Percentiles rank a stretch among this genome's conserved stretches.
phyloP scores from a whole-genome alignment of 768 basidiomycete species.

The Mycena albidolilacea region DNA sequence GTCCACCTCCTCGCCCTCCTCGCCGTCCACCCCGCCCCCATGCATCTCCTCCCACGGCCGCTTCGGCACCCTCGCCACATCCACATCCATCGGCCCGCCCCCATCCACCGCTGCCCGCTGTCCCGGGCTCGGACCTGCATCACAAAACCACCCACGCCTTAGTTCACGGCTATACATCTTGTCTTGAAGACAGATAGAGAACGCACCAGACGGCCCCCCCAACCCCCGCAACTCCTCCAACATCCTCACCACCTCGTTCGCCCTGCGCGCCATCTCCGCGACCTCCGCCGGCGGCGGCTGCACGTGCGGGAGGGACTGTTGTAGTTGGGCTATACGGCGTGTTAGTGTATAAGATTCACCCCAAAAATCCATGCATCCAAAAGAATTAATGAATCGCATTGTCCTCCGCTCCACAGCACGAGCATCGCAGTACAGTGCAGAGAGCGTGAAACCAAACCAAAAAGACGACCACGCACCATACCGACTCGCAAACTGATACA shows the following conservation, averaged over 20 bases:
- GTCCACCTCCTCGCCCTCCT: constrained; percentile 32
- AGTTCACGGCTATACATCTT: background rate
- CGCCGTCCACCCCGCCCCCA: constrained; percentile 45
- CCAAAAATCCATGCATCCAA: background rate
- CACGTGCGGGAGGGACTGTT: constrained; percentile 60
- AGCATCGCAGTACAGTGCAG: background rate
- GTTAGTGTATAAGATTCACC: background rate
- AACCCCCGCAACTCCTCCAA: constrained; percentile 72
- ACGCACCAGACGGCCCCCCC: constrained; percentile 35
- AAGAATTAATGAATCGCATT: too few relatives aligned
- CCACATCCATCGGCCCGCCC: constrained; percentile 40
- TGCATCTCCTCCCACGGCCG: constrained; percentile 82
- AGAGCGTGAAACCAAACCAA: background rate
- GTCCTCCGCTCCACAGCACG: too few relatives aligned
- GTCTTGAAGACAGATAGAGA: background rate
- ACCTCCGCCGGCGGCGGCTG: constrained; percentile 73
- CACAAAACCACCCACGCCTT: too few relatives aligned
- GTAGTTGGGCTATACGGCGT: constrained; percentile 56
- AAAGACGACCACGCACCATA: constrained; percentile 65
- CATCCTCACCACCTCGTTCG: constrained; percentile 76
- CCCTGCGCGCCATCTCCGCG: constrained; percentile 78
- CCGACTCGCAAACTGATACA: constrained; percentile 77
- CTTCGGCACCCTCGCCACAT: constrained; percentile 70
- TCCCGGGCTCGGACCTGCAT: too few relatives aligned
- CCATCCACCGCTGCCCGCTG: constrained; percentile 57